A percentile compares a stretch with the other conserved stretches of the same genome.
phyloP scores from a whole-genome alignment of 2,329 filamentous ascomycete species.

The Onygenales sp. region DNA sequence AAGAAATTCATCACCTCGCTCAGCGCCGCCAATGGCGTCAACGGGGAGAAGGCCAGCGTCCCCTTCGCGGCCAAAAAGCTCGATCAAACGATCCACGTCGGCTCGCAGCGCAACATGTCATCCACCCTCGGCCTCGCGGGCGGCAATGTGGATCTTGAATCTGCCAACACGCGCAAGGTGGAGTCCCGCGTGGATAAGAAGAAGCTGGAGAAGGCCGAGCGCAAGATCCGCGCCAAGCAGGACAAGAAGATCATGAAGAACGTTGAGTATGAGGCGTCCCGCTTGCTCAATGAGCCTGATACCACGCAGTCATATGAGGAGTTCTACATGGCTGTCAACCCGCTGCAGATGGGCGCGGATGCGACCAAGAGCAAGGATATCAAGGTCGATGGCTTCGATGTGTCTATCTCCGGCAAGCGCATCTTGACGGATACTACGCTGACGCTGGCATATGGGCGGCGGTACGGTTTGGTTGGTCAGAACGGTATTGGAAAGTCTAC shows the following conservation, averaged over 20 bases:
- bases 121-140: constrained; percentile 84
- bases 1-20: constrained; percentile 82
- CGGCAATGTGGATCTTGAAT: constrained; percentile 82
- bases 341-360: constrained; percentile 70
- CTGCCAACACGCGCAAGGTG: constrained; percentile 83
- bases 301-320: constrained; percentile 91
- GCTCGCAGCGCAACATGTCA: constrained; percentile 88
- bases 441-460: constrained; percentile 81
- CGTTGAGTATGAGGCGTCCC: constrained; percentile 93
- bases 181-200: constrained; percentile 97
- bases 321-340: constrained; percentile 99
- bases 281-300: constrained; percentile 72
- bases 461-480: constrained; percentile 95
- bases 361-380: constrained; percentile 93
- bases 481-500: constrained; percentile 99
- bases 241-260: constrained; percentile 98
- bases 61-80: constrained; percentile 73
- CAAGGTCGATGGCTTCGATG: constrained; percentile 93
- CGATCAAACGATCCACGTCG: constrained; percentile 91
- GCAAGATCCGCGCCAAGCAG: constrained; percentile 96
- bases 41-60: constrained; percentile 58
- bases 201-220: constrained; percentile 97
- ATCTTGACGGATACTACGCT: constrained; percentile 87
- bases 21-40: constrained; percentile 58
- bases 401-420: constrained; percentile 78